A percentile compares a stretch with the other conserved stretches of the same genome.
Evolutionary conservation across 2,329 filamentous ascomycete species (phyloP).

Genomic region (Ilyonectria robusta): DNA sequence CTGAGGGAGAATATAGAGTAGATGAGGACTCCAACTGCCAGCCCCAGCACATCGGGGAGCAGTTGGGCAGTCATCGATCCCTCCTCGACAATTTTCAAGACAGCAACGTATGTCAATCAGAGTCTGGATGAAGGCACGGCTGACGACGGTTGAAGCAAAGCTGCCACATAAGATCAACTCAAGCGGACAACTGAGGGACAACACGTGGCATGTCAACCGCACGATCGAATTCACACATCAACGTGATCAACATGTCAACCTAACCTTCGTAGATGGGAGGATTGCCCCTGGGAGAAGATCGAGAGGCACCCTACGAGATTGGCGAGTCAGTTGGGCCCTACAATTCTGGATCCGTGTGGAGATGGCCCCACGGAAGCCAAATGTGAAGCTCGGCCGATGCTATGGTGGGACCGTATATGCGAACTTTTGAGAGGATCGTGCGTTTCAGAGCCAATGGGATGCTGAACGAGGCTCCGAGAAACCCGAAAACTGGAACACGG

Average conservation of each 20-base stretch:
- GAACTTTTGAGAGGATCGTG: conserved; percentile 5
- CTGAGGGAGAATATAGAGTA: conserved; percentile 24
- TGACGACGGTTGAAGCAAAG: not conserved
- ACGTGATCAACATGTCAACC: not conserved
- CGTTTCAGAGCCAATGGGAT: conserved; percentile 11
- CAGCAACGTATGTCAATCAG: not conserved
- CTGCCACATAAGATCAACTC: not conserved
- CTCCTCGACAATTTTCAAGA: not conserved
- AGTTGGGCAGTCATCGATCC: conserved; percentile 21
- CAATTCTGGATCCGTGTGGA: conserved; percentile 22
- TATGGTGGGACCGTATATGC: conserved; percentile 14
- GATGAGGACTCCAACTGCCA: conserved; percentile 25
- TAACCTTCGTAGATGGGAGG: not conserved
- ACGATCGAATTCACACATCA: conserved; percentile 6
- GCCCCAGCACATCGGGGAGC: conserved; percentile 13
- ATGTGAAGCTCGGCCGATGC: conserved; percentile 23
- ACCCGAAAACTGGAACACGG: not conserved
- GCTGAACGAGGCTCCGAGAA: not conserved
- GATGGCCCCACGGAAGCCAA: conserved; percentile 21
- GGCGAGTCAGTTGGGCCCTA: conserved; percentile 23
- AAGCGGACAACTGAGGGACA: conserved; percentile 2
- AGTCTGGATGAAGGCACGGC: not conserved
- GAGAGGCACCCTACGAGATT: conserved; percentile 11
- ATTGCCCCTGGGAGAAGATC: conserved; percentile 13
- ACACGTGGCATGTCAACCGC: conserved; percentile 1